Conservation (phyloP, 2,329 filamentous ascomycete species). For the Colletotrichum siamense region DNA sequence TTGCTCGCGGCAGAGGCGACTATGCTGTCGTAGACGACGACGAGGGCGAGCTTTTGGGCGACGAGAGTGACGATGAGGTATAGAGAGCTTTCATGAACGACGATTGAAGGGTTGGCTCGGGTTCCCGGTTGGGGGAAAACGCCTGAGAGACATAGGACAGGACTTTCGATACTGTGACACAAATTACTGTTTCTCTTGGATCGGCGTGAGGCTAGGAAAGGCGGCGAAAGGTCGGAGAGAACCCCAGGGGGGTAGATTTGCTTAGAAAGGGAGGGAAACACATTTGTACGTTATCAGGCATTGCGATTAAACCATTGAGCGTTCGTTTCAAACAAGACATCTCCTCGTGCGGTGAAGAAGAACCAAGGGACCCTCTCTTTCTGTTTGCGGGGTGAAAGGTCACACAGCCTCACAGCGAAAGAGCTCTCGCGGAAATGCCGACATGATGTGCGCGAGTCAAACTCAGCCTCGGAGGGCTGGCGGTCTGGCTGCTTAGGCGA, state of each 20-base stretch:
- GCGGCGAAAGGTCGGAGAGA: background rate
- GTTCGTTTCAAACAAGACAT: background rate
- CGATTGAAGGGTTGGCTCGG: background rate
- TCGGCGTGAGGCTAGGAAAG: background rate
- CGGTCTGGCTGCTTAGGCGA: background rate
- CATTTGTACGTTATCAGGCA: background rate
- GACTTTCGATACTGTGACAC: background rate
- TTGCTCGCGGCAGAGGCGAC: conserved; percentile 85
- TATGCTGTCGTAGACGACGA: conserved; percentile 91
- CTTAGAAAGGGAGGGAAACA: background rate
- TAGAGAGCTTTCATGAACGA: conserved; percentile 21
- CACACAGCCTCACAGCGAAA: background rate
- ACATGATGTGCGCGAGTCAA: background rate
- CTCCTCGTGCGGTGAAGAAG: background rate
- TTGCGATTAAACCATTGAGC: background rate
- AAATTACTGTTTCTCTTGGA: conserved; percentile 7
- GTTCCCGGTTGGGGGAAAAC: background rate
- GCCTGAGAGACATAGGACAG: background rate
- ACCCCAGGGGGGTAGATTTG: background rate
- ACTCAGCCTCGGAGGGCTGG: background rate
- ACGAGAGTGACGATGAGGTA: conserved; percentile 91
- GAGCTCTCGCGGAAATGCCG: background rate
- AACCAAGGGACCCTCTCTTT: background rate
- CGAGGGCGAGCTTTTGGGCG: conserved; percentile 91
- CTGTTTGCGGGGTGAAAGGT: background rate